Conservation (phyloP, 352 stramenopile species). For the Phytophthora palmivora region DNA sequence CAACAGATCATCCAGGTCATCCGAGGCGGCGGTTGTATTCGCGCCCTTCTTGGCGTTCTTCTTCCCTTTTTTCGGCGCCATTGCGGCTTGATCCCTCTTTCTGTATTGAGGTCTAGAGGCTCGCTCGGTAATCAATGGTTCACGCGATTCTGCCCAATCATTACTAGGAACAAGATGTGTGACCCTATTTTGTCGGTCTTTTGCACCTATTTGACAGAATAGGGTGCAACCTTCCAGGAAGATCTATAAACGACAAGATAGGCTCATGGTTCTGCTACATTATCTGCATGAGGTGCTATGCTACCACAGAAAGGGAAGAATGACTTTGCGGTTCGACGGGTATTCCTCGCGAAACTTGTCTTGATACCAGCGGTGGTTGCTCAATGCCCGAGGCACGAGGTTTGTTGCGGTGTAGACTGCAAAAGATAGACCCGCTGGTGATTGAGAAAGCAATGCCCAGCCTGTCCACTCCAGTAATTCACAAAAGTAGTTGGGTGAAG, state of each 20-base stretch:
- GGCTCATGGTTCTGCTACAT: no score
- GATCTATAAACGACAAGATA: no score
- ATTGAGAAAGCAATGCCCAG: slow-evolving; percentile 68
- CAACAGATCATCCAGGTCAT: slow-evolving; percentile 78
- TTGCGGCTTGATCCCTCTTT: slow-evolving; percentile 24
- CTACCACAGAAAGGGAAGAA: slow-evolving; percentile 54
- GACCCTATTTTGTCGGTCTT: slow-evolving; percentile 11
- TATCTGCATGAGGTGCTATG: no score
- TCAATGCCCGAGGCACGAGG: slow-evolving; percentile 52
- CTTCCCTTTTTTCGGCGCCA: slow-evolving; percentile 86
- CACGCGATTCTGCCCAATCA: slow-evolving; percentile 14
- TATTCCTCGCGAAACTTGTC: slow-evolving; percentile 62
- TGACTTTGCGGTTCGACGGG: slow-evolving; percentile 38
- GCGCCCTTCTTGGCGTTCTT: slow-evolving; percentile 73
- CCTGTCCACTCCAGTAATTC: slow-evolving; percentile 81
- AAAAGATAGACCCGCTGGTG: slow-evolving; percentile 57
- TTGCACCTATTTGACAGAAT: no score
- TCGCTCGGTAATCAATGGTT: slow-evolving; percentile 39
- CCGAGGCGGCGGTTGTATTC: slow-evolving; percentile 33
- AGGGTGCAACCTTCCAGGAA: no score
- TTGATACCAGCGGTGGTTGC: slow-evolving; percentile 65
- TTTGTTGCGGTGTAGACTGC: slow-evolving; percentile 60
- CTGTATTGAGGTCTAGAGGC: slow-evolving; percentile 7
- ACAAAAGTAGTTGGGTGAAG: slow-evolving; percentile 78
- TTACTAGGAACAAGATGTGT: slow-evolving; percentile 7